A percentile compares a stretch with the other conserved stretches of the same genome.
Conservation (phyloP, 2,329 filamentous ascomycete species). For the Apiospora sp. region DNA sequence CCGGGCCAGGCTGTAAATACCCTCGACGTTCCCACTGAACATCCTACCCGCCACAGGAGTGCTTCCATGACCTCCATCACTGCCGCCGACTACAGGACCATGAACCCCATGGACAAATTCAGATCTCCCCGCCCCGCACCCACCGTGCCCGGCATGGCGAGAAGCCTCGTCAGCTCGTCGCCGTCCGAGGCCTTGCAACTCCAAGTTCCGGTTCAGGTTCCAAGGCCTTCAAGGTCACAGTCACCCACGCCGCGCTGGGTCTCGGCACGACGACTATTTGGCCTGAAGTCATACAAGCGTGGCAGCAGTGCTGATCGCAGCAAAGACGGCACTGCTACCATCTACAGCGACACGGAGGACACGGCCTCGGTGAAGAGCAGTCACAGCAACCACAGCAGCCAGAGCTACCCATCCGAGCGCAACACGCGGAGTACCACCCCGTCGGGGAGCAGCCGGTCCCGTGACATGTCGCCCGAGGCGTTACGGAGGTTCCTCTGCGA, state of each 20-base stretch:
- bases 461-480: slow-evolving; percentile 65
- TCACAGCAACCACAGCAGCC: slow-evolving; percentile 37
- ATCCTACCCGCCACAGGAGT: slow-evolving; percentile 65
- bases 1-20: slow-evolving; percentile 90
- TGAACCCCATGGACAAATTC: slow-evolving; percentile 81
- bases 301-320: slow-evolving; percentile 43
- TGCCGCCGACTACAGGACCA: slow-evolving; percentile 70
- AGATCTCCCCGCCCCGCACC: slow-evolving; percentile 70
- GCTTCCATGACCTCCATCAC: slow-evolving; percentile 70
- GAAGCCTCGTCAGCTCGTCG: slow-evolving; percentile 46
- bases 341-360: slow-evolving; percentile 30
- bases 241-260: slow-evolving; percentile 59
- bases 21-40: slow-evolving; percentile 79
- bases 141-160: slow-evolving; percentile 52
- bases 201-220: slow-evolving; percentile 28
- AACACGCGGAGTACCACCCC: slow-evolving; percentile 42
- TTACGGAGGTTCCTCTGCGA: slow-evolving; percentile 60
- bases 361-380: slow-evolving; percentile 32
- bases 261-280: slow-evolving; percentile 60
- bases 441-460: slow-evolving; percentile 53
- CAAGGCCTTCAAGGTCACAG: slow-evolving; percentile 52
- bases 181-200: slow-evolving; percentile 35
- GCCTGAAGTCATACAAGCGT: slow-evolving; percentile 48
- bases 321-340: slow-evolving; percentile 41
- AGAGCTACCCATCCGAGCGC: not conserved